phyloP scores from a whole-genome alignment of 2,329 filamentous ascomycete species.

The Aspergillus amoenus region DNA sequence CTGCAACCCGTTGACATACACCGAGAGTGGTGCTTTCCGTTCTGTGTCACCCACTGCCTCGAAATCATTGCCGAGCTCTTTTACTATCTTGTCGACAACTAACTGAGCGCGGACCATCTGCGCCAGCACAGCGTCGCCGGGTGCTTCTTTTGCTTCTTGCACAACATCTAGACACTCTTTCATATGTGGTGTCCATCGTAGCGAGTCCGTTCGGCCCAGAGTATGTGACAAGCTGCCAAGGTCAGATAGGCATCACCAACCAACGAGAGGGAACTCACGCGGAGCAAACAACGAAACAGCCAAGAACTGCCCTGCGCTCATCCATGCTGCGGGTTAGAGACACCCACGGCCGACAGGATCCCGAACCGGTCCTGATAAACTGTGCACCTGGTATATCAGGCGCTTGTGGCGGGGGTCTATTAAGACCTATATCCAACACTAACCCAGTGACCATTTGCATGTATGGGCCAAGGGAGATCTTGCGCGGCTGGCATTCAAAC shows the following conservation, averaged over 20 bases:
- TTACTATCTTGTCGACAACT: not conserved
- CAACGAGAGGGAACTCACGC: not conserved
- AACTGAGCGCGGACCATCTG: slow-evolving; percentile 3
- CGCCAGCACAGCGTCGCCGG: slow-evolving; percentile 1
- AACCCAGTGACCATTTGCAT: slow-evolving; percentile 12
- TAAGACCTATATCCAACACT: slow-evolving; percentile 9
- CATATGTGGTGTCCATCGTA: slow-evolving; percentile 13
- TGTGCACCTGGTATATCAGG: not conserved
- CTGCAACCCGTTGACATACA: slow-evolving; percentile 9
- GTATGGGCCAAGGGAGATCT: slow-evolving; percentile 12
- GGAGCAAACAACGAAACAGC: slow-evolving; percentile 13
- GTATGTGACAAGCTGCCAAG: slow-evolving; percentile 39
- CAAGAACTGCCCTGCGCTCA: slow-evolving; percentile 12
- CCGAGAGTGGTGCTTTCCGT: not conserved
- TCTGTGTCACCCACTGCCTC: not conserved
- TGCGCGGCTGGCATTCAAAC: slow-evolving; percentile 9
- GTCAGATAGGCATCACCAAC: not conserved
- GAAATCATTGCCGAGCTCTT: not conserved
- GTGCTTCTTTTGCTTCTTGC: not conserved
- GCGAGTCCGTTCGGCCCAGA: slow-evolving; percentile 48
- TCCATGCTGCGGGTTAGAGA: slow-evolving; percentile 11
- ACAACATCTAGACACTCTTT: slow-evolving; percentile 11
- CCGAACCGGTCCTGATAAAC: not conserved
- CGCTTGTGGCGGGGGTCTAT: slow-evolving; percentile 6
- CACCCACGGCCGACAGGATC: not conserved